Percentiles rank a stretch among this genome's conserved stretches.
Conservation (phyloP, 371 early-diverging fungal species). For the Quaeritorhiza haematococci region DNA sequence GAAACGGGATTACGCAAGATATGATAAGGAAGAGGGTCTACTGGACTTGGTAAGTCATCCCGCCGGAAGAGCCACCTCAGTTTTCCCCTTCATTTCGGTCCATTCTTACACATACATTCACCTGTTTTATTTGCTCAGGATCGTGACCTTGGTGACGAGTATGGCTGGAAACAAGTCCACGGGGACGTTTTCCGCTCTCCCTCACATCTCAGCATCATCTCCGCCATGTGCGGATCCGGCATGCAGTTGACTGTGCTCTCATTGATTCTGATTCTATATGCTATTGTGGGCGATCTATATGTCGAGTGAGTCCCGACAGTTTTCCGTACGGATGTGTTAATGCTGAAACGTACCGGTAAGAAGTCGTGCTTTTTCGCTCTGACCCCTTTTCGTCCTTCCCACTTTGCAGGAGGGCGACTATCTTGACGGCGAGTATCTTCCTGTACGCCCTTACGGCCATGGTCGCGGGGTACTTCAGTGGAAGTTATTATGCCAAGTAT, state of each 20-base stretch:
- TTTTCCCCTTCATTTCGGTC: constrained; percentile 1
- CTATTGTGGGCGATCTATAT: constrained; percentile 69
- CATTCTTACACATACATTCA: too few species aligned
- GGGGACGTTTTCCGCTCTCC: constrained; percentile 85
- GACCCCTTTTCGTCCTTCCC: neutral
- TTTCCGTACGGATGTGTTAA: neutral
- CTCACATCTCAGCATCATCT: constrained; percentile 58
- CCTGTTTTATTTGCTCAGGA: too few species aligned
- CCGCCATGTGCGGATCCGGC: constrained; percentile 70
- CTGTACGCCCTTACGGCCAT: constrained; percentile 72
- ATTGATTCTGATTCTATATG: constrained; percentile 62
- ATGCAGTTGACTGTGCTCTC: constrained; percentile 61
- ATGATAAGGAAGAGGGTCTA: constrained; percentile 70
- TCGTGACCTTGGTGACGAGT: constrained; percentile 78
- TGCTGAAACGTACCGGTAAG: neutral
- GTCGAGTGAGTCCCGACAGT: constrained; percentile 39
- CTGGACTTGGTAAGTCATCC: constrained; percentile 58
- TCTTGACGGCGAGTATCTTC: constrained; percentile 75
- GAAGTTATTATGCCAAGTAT: constrained; percentile 64
- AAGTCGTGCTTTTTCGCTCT: too few species aligned
- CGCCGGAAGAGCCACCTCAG: constrained; percentile 1
- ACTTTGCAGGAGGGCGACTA: constrained; percentile 53
- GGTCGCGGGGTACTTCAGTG: constrained; percentile 66
- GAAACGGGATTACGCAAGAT: constrained; percentile 71
- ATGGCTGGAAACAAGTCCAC: constrained; percentile 88